Conservation (phyloP, 1,284 basidiomycete species). For the Rhizopogon hawkerae region DNA sequence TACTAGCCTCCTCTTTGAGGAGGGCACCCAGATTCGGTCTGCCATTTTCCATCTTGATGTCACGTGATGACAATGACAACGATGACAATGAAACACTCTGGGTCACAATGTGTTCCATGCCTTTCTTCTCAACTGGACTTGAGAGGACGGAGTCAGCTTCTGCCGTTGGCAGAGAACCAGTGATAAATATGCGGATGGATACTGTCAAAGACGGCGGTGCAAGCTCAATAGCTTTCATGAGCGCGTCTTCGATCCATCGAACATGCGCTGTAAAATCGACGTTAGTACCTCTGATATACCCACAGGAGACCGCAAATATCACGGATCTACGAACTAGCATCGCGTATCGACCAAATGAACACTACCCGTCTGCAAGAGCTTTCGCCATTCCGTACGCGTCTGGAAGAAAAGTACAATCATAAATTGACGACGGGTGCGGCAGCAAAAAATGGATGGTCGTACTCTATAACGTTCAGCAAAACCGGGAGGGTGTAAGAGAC, state of each 20-base stretch:
- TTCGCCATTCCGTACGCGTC: constrained; percentile 19
- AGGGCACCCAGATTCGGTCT: constrained; percentile 17
- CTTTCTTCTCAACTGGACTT: neutral
- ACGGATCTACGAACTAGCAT: constrained; percentile 22
- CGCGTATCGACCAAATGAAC: constrained; percentile 34
- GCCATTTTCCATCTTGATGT: constrained; percentile 14
- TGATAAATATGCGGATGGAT: constrained; percentile 29
- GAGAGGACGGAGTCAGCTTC: no score
- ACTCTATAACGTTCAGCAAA: constrained; percentile 33
- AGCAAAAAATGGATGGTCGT: constrained; percentile 5
- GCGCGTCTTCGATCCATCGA: constrained; percentile 28
- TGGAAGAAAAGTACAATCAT: constrained; percentile 8
- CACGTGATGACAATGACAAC: constrained; percentile 3
- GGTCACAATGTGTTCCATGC: neutral
- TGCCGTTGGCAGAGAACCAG: constrained; percentile 11
- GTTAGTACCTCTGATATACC: neutral
- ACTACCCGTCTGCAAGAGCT: constrained; percentile 24
- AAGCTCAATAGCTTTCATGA: constrained; percentile 19
- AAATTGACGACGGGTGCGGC: no score
- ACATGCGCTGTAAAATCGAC: constrained; percentile 19
- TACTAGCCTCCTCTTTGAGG: constrained; percentile 17
- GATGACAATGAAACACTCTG: neutral
- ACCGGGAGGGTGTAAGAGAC: constrained; percentile 34
- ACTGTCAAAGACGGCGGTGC: constrained; percentile 20
- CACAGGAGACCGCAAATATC: neutral